Conservation (phyloP, 495 filamentous ascomycete species). For the Aspergillus indologenus region DNA sequence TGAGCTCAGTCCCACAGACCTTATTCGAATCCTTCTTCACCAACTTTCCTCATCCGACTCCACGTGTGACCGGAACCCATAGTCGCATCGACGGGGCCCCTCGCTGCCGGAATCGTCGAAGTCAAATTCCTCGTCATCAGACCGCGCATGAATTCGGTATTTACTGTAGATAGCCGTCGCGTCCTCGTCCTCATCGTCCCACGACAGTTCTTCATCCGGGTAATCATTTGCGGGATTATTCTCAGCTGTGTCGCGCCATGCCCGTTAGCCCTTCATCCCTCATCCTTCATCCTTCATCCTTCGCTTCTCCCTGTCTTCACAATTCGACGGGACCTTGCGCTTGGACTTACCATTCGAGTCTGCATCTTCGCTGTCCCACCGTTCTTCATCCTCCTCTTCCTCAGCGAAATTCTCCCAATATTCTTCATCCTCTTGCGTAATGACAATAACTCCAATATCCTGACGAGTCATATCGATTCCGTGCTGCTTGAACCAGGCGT, state of each 20-base stretch:
- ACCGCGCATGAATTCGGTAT: slow-evolving; percentile 35
- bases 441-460: slow-evolving; percentile 57
- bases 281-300: neutral
- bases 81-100: slow-evolving; percentile 21
- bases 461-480: slow-evolving; percentile 30
- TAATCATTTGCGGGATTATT: slow-evolving; percentile 66
- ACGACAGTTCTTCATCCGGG: slow-evolving; percentile 61
- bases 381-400: slow-evolving; percentile 49
- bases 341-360: slow-evolving; percentile 54
- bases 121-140: slow-evolving; percentile 58
- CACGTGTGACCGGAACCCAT: slow-evolving; percentile 24
- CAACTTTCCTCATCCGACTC: slow-evolving; percentile 36
- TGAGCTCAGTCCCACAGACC: neutral
- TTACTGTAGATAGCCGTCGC: slow-evolving; percentile 48
- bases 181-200: slow-evolving; percentile 54
- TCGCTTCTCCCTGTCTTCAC: neutral
- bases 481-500: slow-evolving; percentile 29
- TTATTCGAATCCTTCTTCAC: slow-evolving; percentile 17
- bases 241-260: slow-evolving; percentile 47
- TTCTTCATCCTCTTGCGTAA: slow-evolving; percentile 55
- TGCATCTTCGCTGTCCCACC: slow-evolving; percentile 58
- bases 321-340: neutral
- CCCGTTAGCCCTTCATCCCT: slow-evolving; percentile 13
- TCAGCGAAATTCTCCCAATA: slow-evolving; percentile 57
- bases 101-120: slow-evolving; percentile 50